Evolutionary conservation across 345 rosid species (phyloP), one percentile per base, ranked within the genome.

Genomic region (Carallia brachiata): DNA sequence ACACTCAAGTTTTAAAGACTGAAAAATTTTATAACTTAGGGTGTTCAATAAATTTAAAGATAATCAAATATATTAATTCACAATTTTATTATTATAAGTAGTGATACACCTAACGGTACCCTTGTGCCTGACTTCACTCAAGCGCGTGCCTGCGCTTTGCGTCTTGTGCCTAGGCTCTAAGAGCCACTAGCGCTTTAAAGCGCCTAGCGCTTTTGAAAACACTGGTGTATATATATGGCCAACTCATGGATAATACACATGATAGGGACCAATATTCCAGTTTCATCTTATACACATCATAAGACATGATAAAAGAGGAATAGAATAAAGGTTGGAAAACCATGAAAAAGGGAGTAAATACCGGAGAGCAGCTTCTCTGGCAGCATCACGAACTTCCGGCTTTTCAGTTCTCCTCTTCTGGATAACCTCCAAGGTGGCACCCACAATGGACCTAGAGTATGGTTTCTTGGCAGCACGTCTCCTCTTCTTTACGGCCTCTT

Each of bases 391-490:
- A 62, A 78, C 75, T 73, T 78, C 77, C 0, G 78, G 78, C 61
- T 78, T 78, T 63, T 78, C 81, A 4, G 81, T 62, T 73, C 81
- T 73, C 56, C 56, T 78, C 72, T 73, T 78, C 61, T 78, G 78
- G 75, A 78, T 78, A 31, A 78, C 81, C 75, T 78, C 81, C 75
- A 78, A 78, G 61, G 81, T 78, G 6, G 78, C 81, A 40, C 77
- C 74, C 0, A 78, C 78, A 62, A 75, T 77, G 52, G 80, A 77
- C 40, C 80, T 72, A 6, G 80, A 72, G 62, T 77, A 77, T 27
- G 81, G 78, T 62, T 78, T 78, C 78, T 73, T 78, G 36, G 78
- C 58, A 15, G 75, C 16, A 15, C 78, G 75, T 18, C 81, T 65
- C 72, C 78, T 73, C 78, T 78, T 78, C 75, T 73, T 78, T 17